Base-by-base conservation (phyloP, 164 flowering plant species). In the Dillenia turbinata region DNA sequence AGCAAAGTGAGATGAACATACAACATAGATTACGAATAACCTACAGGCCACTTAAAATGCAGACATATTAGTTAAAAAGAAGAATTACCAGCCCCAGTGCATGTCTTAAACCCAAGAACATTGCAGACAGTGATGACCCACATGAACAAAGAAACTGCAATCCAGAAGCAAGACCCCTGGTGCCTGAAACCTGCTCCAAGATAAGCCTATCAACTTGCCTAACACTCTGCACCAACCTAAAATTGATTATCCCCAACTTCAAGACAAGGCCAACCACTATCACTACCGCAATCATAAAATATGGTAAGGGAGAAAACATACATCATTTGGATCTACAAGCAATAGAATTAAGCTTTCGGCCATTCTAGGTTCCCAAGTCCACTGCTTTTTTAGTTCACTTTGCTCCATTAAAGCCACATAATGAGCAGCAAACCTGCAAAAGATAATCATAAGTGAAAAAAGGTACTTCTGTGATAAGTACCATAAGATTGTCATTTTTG, bases 361-460 rank as follows among this genome's bases (percentile, higher is more conserved):
- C 94, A 93, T 88, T 61, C 76, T 76, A 65, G 98, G 92, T 59
- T 88, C 97, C 97, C 98, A 93, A 56, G 79, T 78, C 96, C 92
- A 93, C 80, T 84, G 94, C 75, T 83, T 88, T 73, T 73, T 69
- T 66, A 87, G 79, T 52, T 79, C 88, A 14, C 79, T 79, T 67
- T 69, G 87, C 63, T 75, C 90, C 79, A 86, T 61, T 71, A 75
- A 83, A 61, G 69, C 70, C 50, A 83, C 52, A 68, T 79, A 90
- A 64, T 87, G 81, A 44, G 86, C 79, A 69, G 88, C 78, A 66
- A 85, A 84, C 83, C 98, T 92, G 84, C 57, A 75, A 73, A 40
- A n/a, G 13, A 60, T 62, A 55, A 55, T 47, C 62, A 71, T n/a
- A 9, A 49, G 45, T 33, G 48, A 55, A 33, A 59, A 19, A 0